These are phyloP conservation scores for Pachyrhizus erosus DNA, from an alignment of 306 rosid genomes.

Conservation along the genomic window DNA sequence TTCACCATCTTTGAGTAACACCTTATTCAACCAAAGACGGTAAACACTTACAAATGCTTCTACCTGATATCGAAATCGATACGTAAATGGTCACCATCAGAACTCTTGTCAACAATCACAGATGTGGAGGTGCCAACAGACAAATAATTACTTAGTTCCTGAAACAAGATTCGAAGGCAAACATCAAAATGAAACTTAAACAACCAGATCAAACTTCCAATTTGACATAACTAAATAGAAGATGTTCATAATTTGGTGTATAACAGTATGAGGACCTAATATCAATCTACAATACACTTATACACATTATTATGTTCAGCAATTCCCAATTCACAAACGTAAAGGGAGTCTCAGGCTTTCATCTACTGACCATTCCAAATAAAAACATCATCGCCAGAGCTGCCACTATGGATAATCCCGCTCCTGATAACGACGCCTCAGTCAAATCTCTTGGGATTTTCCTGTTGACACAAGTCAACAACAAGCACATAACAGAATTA, in stretches of 20 bases:
- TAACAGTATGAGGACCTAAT: neutral
- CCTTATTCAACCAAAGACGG: slow-evolving; percentile 31
- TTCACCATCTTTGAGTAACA: slow-evolving; percentile 10
- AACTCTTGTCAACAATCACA: slow-evolving; percentile 88
- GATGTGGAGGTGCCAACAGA: slow-evolving; percentile 83
- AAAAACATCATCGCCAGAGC: slow-evolving; percentile 86
- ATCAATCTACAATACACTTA: slow-evolving; percentile 6
- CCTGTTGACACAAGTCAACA: slow-evolving; percentile 57
- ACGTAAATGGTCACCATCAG: slow-evolving; percentile 86
- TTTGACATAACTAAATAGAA: slow-evolving; percentile 29
- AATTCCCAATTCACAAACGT: slow-evolving; percentile 20
- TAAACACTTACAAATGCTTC: slow-evolving; percentile 26
- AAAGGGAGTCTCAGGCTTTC: neutral
- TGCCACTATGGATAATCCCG: slow-evolving; percentile 88
- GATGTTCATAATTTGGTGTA: neutral
- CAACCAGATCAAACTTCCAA: slow-evolving; percentile 21
- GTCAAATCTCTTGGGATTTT: slow-evolving; percentile 99
- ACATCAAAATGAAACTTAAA: slow-evolving; percentile 18
- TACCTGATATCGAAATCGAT: slow-evolving; percentile 93
- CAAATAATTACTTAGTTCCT: slow-evolving; percentile 92
- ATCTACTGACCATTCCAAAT: slow-evolving; percentile 93
- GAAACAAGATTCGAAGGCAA: slow-evolving; percentile 41
- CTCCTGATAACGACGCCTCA: slow-evolving; percentile 94
- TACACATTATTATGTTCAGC: slow-evolving; percentile 6
- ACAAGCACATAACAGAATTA: slow-evolving; percentile 12